Conservation (phyloP, 2,329 filamentous ascomycete genomes). For the Didymella arachidicola region DNA sequence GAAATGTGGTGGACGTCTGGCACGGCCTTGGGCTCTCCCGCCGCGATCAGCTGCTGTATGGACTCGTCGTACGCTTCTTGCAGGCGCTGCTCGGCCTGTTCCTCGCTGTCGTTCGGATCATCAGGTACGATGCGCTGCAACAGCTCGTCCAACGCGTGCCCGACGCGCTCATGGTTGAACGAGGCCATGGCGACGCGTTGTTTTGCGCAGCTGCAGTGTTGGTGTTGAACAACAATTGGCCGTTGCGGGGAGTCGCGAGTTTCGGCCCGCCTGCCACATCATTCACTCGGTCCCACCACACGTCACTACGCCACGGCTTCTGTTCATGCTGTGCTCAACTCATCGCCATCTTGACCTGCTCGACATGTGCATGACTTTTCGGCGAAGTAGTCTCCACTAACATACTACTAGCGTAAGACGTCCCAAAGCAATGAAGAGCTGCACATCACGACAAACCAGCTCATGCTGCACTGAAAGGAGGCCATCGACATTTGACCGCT, state of each 20-base stretch:
- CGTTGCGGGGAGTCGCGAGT: constrained; percentile 17
- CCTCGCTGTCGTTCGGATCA: constrained; percentile 71
- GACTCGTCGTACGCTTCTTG: constrained; percentile 66
- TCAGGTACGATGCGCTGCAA: constrained; percentile 76
- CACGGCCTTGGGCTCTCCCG: constrained; percentile 62
- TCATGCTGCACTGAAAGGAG: background rate
- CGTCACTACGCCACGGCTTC: background rate
- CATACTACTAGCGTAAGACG: background rate
- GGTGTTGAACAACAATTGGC: constrained; percentile 12
- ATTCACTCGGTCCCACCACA: constrained; percentile 1
- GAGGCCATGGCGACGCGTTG: constrained; percentile 45
- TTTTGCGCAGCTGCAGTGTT: constrained; percentile 8
- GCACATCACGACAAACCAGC: background rate
- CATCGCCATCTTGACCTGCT: background rate
- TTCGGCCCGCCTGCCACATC: constrained; percentile 5
- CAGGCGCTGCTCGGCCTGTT: constrained; percentile 72
- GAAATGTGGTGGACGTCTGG: constrained; percentile 89
- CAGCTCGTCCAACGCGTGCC: constrained; percentile 79
- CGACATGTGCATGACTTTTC: background rate
- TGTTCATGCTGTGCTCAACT: background rate
- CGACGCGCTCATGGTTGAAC: constrained; percentile 67
- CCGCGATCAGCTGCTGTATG: constrained; percentile 54
- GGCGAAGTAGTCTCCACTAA: background rate
- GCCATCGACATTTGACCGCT: background rate
- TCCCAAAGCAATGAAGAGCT: background rate